Conservation (phyloP, 345 rosid genomes). For the Citrus cavaleriei region DNA sequence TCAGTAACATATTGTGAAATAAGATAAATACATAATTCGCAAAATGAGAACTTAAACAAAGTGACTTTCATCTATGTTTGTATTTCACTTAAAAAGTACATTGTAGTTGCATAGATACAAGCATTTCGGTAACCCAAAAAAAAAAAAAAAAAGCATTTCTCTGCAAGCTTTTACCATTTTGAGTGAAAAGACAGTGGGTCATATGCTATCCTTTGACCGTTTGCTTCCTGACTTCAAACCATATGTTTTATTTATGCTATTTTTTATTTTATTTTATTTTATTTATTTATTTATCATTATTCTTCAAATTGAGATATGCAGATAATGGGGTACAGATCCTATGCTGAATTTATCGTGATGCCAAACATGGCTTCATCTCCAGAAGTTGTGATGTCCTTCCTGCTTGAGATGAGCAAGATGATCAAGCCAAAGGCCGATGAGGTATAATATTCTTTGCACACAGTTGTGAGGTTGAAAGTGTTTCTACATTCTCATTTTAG, state of each 20-base stretch:
- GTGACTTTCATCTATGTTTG: background rate
- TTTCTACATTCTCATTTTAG: slow-evolving; percentile 2
- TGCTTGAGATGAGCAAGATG: slow-evolving; percentile 75
- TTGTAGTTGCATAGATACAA: background rate
- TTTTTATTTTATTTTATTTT: background rate
- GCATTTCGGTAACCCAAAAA: background rate
- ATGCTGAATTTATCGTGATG: slow-evolving; percentile 65
- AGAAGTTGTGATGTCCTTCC: slow-evolving; percentile 65
- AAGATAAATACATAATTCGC: background rate
- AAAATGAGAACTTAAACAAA: background rate
- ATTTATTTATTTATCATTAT: background rate
- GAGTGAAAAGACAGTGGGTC: background rate
- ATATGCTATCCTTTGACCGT: background rate
- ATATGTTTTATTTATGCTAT: background rate
- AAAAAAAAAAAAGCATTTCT: too few species aligned
- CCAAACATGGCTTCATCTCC: slow-evolving; percentile 87
- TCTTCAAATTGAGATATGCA: slow-evolving; percentile 24
- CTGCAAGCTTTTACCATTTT: background rate
- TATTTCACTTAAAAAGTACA: background rate
- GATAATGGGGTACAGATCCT: slow-evolving; percentile 74
- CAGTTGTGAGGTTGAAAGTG: background rate
- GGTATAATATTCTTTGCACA: slow-evolving; percentile 37
- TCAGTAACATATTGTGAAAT: background rate
- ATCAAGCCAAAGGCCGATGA: slow-evolving; percentile 71
- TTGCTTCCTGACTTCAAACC: background rate